Conservation (phyloP, 2,329 filamentous ascomycete genomes). For the Phaeophleospora eucalypticola region DNA sequence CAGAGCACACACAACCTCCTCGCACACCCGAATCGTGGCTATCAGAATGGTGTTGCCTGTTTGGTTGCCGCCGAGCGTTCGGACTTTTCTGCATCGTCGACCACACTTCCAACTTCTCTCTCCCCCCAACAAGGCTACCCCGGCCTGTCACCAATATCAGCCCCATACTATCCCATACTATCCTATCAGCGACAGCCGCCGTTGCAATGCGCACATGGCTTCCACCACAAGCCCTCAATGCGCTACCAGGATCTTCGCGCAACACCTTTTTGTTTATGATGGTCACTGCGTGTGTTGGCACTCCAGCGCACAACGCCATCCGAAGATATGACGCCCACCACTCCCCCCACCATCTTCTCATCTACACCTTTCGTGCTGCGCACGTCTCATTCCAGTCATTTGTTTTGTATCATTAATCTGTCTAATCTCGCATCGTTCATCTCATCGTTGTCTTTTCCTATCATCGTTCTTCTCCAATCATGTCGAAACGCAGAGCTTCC, state of each 20-base stretch:
- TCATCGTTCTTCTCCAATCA: not conserved
- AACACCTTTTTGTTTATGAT: not conserved
- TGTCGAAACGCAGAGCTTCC: conserved; percentile 4
- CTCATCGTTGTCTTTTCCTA: not conserved
- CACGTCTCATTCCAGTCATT: no score
- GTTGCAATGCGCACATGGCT: not conserved
- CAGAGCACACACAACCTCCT: no score
- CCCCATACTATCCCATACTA: not conserved
- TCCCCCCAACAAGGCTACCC: not conserved
- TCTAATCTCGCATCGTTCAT: not conserved
- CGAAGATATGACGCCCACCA: not conserved
- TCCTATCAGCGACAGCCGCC: not conserved
- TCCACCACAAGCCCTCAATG: not conserved
- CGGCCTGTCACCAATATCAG: not conserved
- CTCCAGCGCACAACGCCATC: not conserved
- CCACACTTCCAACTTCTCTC: not conserved
- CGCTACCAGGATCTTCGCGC: not conserved
- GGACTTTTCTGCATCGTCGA: no score
- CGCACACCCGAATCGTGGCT: no score
- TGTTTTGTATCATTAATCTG: not conserved
- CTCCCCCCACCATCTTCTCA: not conserved
- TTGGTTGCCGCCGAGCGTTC: no score
- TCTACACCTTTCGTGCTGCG: not conserved
- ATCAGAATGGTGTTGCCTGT: no score
- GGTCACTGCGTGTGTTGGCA: not conserved